Evolutionary conservation across 495 filamentous ascomycete species (phyloP).

Genomic region (Corynascus novoguineensis): DNA sequence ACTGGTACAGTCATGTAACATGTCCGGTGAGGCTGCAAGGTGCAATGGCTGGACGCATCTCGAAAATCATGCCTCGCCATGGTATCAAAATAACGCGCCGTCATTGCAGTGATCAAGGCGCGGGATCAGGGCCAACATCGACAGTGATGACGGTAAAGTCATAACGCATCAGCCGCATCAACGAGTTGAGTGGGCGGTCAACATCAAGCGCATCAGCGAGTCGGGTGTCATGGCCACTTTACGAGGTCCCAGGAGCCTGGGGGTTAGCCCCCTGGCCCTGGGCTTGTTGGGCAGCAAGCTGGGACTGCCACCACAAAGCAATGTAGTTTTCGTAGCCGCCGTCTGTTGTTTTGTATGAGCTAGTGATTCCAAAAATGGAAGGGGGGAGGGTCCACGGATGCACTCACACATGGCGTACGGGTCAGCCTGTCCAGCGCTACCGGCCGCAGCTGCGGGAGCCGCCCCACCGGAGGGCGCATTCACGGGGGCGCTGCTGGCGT

Average conservation of each 20-base stretch:
- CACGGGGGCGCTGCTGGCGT: conserved; percentile 23
- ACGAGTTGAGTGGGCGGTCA: conserved; percentile 24
- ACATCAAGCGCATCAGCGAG: conserved; percentile 28
- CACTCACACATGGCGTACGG: conserved; percentile 34
- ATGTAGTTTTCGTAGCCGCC: conserved; percentile 34
- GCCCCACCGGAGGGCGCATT: conserved; percentile 20
- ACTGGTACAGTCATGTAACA: conserved; percentile 23
- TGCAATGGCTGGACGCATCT: conserved; percentile 7
- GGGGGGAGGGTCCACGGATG: background rate
- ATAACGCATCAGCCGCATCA: conserved; percentile 24
- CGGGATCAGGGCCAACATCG: conserved; percentile 16
- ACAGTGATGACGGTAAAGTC: conserved; percentile 16
- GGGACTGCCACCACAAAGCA: conserved; percentile 31
- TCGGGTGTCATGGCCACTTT: conserved; percentile 20
- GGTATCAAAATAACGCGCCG: conserved; percentile 16
- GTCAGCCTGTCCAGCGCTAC: conserved; percentile 15
- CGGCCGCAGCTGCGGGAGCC: conserved; percentile 20
- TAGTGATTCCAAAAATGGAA: conserved; percentile 2
- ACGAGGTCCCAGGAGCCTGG: conserved; percentile 29
- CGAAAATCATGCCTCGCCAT: conserved; percentile 13
- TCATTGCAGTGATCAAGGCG: conserved; percentile 17
- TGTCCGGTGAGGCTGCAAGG: background rate
- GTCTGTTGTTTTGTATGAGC: conserved; percentile 20
- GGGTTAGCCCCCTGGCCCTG: conserved; percentile 25
- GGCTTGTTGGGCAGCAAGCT: conserved; percentile 26